Evolutionary conservation across 2,329 filamentous ascomycete genomes (phyloP).

Genomic region (Sporothrix humicola): DNA sequence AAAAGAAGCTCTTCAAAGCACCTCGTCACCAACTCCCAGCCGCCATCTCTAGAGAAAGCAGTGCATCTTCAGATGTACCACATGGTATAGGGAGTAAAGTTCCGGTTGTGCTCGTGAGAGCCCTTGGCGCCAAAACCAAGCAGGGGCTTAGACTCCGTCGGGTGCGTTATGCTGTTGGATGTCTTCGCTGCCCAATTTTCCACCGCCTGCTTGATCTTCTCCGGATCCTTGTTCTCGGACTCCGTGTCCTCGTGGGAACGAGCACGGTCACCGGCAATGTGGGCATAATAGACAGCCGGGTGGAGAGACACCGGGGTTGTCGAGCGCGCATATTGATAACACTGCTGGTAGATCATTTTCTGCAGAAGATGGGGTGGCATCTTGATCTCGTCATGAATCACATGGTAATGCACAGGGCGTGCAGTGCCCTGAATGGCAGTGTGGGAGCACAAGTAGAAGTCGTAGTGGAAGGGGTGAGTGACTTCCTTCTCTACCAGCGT

Average conservation of each 20-base stretch:
- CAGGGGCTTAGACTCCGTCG: constrained; percentile 41
- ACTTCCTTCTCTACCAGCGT: constrained; percentile 86
- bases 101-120: constrained; percentile 35
- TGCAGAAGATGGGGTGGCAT: constrained; percentile 73
- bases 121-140: constrained; percentile 42
- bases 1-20: not conserved
- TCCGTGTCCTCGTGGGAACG: constrained; percentile 69
- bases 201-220: constrained; percentile 52
- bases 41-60: not conserved
- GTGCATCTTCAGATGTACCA: constrained; percentile 51
- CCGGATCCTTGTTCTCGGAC: constrained; percentile 53
- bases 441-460: constrained; percentile 73
- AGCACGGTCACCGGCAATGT: constrained; percentile 82
- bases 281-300: constrained; percentile 94
- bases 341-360: constrained; percentile 91
- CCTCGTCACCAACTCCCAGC: not conserved
- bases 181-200: constrained; percentile 50
- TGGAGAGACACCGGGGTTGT: constrained; percentile 90
- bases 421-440: constrained; percentile 91
- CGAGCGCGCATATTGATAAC: constrained; percentile 89
- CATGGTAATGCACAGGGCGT: constrained; percentile 88
- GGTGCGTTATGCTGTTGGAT: constrained; percentile 39
- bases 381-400: constrained; percentile 80
- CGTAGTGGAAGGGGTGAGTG: constrained; percentile 89
- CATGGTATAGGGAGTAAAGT: constrained; percentile 49